Conservation (phyloP, 2,329 filamentous ascomycete species). For the Salinomyces thailandicus region DNA sequence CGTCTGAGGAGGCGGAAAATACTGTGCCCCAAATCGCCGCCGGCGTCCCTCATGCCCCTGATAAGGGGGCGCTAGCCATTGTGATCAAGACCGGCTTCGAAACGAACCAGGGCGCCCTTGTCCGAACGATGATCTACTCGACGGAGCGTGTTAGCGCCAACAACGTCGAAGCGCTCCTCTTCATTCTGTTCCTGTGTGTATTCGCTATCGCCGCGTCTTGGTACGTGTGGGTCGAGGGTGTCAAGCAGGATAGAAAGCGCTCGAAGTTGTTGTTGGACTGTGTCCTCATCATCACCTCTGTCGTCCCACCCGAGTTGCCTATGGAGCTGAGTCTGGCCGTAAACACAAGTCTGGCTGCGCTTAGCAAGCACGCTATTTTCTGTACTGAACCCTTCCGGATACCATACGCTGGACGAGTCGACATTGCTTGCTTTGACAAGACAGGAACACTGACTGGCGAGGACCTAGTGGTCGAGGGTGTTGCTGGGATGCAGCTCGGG, state of each 20-base stretch:
- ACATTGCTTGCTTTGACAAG: slow-evolving; percentile 97
- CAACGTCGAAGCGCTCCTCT: slow-evolving; percentile 89
- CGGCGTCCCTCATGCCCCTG: slow-evolving; percentile 73
- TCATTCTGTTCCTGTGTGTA: slow-evolving; percentile 91
- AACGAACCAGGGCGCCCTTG: slow-evolving; percentile 92
- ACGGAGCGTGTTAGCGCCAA: slow-evolving; percentile 98
- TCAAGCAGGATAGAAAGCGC: slow-evolving; percentile 85
- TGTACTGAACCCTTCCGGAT: slow-evolving; percentile 98
- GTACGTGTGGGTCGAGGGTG: slow-evolving; percentile 98
- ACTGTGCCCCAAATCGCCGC: slow-evolving; percentile 57
- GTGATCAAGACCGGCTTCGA: slow-evolving; percentile 98
- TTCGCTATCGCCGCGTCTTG: slow-evolving; percentile 96
- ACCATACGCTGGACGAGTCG: slow-evolving; percentile 87
- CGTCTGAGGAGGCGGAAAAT: slow-evolving; percentile 54
- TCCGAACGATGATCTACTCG: slow-evolving; percentile 99
- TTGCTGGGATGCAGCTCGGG: slow-evolving; percentile 75
- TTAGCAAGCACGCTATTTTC: slow-evolving; percentile 94
- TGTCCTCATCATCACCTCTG: slow-evolving; percentile 92
- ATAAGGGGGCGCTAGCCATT: slow-evolving; percentile 86
- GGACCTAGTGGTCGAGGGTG: slow-evolving; percentile 91
- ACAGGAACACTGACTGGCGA: slow-evolving; percentile 94
- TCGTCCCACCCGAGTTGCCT: slow-evolving; percentile 93
- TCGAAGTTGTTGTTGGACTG: slow-evolving; percentile 96
- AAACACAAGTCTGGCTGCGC: slow-evolving; percentile 88
- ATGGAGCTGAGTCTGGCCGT: slow-evolving; percentile 98